These are phyloP conservation scores for Trichoderma lentiforme DNA, from an alignment of 2,329 filamentous ascomycete species.

Conservation along the genomic window DNA sequence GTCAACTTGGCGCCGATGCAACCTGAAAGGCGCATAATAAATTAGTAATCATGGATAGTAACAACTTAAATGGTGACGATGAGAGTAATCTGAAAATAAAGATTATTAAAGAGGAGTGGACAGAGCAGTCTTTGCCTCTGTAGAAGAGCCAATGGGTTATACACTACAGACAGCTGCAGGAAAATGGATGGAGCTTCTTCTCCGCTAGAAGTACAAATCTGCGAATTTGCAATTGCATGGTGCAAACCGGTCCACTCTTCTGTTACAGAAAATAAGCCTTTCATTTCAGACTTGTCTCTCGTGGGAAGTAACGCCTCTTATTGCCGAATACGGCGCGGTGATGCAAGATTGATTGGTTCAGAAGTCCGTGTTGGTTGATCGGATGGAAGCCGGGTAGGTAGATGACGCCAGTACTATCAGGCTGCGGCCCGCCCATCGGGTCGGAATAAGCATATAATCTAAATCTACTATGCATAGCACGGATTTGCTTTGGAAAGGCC, in stretches of 20 bases:
- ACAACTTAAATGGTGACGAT: background rate
- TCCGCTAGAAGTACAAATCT: background rate
- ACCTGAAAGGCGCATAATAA: background rate
- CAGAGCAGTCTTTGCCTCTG: background rate
- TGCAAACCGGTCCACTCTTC: background rate
- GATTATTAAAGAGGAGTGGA: background rate
- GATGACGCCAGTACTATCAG: background rate
- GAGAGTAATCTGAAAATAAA: background rate
- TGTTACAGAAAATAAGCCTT: background rate
- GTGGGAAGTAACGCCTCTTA: background rate
- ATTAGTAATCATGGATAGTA: background rate
- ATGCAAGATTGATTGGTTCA: background rate
- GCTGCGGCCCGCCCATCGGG: no score
- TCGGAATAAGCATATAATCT: no score
- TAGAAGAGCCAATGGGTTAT: background rate
- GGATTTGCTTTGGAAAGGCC: no score
- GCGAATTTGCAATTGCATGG: background rate
- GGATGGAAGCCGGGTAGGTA: background rate
- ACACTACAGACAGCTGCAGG: background rate
- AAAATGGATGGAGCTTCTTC: background rate
- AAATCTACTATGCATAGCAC: no score
- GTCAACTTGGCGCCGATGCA: background rate
- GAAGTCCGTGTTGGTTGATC: background rate
- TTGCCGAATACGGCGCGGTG: background rate
- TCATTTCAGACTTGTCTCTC: background rate